phyloP scores from a whole-genome alignment of 768 basidiomycete genomes.

The Chiua virens region DNA sequence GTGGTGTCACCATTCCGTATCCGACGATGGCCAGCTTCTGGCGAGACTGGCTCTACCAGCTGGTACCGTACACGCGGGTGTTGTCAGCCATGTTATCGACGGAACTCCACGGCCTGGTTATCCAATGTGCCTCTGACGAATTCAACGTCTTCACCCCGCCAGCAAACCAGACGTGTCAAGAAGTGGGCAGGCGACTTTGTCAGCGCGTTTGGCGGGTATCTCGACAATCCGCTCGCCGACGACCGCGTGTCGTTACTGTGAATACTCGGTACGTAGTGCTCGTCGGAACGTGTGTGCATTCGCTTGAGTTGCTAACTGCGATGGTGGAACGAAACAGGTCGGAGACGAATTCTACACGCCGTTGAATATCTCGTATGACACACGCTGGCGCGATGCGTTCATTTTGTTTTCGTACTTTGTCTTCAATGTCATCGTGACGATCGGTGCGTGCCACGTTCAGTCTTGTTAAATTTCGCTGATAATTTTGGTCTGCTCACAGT shows the following conservation, averaged over 20 bases:
- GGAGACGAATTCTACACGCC: slow-evolving; percentile 73
- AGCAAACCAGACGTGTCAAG: slow-evolving; percentile 63
- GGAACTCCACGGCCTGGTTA: slow-evolving; percentile 68
- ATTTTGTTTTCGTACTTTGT: slow-evolving; percentile 64
- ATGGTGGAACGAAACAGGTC: slow-evolving; percentile 25
- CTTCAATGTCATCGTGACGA: slow-evolving; percentile 70
- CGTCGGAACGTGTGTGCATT: background rate
- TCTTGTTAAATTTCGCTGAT: background rate
- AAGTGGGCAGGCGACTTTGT: slow-evolving; percentile 76
- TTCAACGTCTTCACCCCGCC: slow-evolving; percentile 75
- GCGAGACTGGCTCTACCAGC: slow-evolving; percentile 75
- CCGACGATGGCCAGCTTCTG: slow-evolving; percentile 65
- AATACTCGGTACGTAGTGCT: slow-evolving; percentile 42
- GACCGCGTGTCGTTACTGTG: slow-evolving; percentile 68
- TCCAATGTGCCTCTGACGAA: slow-evolving; percentile 66
- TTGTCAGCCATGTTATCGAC: slow-evolving; percentile 74
- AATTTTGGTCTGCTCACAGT: slow-evolving; percentile 30
- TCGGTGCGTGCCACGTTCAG: slow-evolving; percentile 34
- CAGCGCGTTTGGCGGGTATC: slow-evolving; percentile 62
- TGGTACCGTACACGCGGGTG: slow-evolving; percentile 69
- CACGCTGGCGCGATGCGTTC: slow-evolving; percentile 69
- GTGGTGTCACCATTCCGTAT: slow-evolving; percentile 77
- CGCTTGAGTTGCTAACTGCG: background rate
- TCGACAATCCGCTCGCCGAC: slow-evolving; percentile 67
- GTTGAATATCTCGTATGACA: slow-evolving; percentile 60